Percentiles rank a stretch among this genome's conserved stretches.
These are phyloP conservation scores for Solanum dulcamara DNA, from an alignment of 257 asterid genomes.

Conservation along the genomic window DNA sequence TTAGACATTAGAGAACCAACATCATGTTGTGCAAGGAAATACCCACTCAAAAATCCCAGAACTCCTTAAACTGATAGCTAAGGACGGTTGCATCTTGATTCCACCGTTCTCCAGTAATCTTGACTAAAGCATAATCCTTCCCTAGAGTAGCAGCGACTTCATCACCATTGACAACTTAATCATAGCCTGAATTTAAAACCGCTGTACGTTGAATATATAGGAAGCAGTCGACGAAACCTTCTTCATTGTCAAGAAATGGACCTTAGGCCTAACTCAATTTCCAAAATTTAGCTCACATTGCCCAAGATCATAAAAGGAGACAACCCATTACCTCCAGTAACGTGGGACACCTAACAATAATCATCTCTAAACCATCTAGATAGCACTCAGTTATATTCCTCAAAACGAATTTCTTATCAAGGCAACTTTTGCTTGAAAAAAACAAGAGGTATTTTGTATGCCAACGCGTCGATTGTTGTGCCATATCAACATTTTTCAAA, in stretches of 20 bases:
- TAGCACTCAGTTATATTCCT: background rate
- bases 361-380: background rate
- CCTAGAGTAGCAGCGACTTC: background rate
- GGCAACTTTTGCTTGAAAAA: background rate
- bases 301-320: background rate
- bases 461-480: background rate
- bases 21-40: background rate
- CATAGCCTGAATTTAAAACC: background rate
- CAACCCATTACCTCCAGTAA: background rate
- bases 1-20: background rate
- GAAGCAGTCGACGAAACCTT: background rate
- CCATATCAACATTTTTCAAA: background rate
- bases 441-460: background rate
- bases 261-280: background rate
- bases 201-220: background rate
- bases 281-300: too few species aligned
- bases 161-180: background rate
- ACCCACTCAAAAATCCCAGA: background rate
- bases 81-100: background rate
- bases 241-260: background rate
- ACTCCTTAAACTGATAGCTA: background rate
- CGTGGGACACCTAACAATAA: background rate
- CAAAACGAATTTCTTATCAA: background rate
- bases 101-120: background rate
- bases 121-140: background rate